Evolutionary conservation across 176 grass and related monocot genomes (phyloP), one percentile per base, ranked within the genome.

Genomic region (Juncus effusus): DNA sequence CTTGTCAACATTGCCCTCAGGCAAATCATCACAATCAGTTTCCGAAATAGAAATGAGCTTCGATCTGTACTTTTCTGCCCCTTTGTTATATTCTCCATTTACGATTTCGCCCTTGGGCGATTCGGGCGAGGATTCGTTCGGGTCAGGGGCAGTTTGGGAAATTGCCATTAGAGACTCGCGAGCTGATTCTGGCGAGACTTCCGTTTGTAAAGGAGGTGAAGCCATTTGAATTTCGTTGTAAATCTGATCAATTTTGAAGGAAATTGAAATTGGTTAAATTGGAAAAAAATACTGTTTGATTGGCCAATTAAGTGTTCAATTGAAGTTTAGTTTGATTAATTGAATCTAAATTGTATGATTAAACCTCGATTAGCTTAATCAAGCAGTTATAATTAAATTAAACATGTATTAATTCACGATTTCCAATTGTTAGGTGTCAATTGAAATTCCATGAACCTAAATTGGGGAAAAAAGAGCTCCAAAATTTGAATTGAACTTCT

Each of bases 11-110:
- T 28, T 28, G 19, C 19, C 19, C 19, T 28, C 19, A 28, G 19
- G 19, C 19, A 9, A 75, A 40, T 88, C 81, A 38, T 65, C 70
- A 19, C 75, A 71, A 61, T 63, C 62, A 64, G 72, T 68, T 77
- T 86, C 66, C 42, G 93, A 84, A 59, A 97, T 92, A 7, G 93
- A 91, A 36, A 97, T 97, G 72, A 97, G 82, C 58, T 92, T 86
- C 45, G 82, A 86, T 82, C 88, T 88, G 74, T 79, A 92, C 44
- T 89, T 86, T 7, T 79, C 87, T 38, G 62, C 77, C 36, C 59
- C 82, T 50, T 67, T 72, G 3, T 63, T 74, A 0, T 36, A 63
- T 10, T 68, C 74, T 56, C 39, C 63, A 59, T 77, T 75, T 40
- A 61, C 77, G 10, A 38, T 38, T 49, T 47, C 16, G 44, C 56